Evolutionary conservation across 441 rosid species (phyloP), one percentile per base, ranked within the genome.

Genomic region (Flueggea neowawraea): DNA sequence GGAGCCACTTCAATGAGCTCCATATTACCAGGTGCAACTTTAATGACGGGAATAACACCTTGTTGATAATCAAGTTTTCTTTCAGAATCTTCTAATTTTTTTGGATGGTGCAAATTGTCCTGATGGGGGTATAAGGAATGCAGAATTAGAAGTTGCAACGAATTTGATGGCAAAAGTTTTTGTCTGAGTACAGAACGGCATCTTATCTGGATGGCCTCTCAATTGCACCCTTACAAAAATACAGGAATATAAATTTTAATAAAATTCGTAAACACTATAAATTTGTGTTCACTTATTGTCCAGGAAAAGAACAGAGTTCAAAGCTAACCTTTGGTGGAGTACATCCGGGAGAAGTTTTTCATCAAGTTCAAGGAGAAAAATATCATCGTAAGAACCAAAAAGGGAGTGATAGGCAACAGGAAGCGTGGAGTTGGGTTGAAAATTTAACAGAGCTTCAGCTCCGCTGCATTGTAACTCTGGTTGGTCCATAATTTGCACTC

Each of bases 1-100:
- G 97, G 99, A 79, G 99, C 85, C 60, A 86, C 83, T 80, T 89
- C 94, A 51, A 75, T 77, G 36, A 95, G 86, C 73, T 95, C 97
- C 89, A 91, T 75, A 68, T 54, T 82, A 54, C 96, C 95, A 47
- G 92, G 65, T 49, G 94, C 87, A 52, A 80, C 68, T 75, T 89
- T 84, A 55, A 94, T 68, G 52, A 84, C 82, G 5, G 82, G 71
- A 1, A 79, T 88, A 66, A 64, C 54, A 52, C 59, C 57, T 33
- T 76, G 69, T 15, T 28, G 63, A 47, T 56, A 52, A 22, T 53
- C 33, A 56, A 36, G 61, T 50, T 63, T 65, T 39, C 50, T 70
- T 14, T 63, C 64, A 68, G 51, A 52, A 69, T 61, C 85, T 22
- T 41, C 61, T 58, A 14, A 71, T 58, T 66, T 49, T 49, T 57